These are phyloP conservation scores for Amanita exitialis DNA, from an alignment of 768 basidiomycete species.

Conservation along the genomic window DNA sequence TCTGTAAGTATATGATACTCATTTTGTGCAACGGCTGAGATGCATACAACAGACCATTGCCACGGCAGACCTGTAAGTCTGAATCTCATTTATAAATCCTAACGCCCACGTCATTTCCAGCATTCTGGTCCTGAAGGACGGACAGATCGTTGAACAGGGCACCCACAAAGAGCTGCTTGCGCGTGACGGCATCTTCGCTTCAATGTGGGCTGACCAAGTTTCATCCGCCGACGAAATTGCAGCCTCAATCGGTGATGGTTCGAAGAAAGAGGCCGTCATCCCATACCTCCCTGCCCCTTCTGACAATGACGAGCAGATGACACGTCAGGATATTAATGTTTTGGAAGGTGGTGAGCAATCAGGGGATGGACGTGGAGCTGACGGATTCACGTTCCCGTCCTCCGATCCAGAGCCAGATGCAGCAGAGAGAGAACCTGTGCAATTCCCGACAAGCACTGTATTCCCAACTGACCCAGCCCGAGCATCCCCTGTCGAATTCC, in stretches of 20 bases:
- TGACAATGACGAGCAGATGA: neutral
- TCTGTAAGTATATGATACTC: constrained; percentile 38
- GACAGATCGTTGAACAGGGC: constrained; percentile 78
- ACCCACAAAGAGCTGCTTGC: constrained; percentile 70
- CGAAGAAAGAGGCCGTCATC: constrained; percentile 31
- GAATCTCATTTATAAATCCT: neutral
- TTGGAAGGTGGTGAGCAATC: neutral
- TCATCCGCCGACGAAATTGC: constrained; percentile 49
- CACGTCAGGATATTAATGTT: constrained; percentile 3
- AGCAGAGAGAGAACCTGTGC: neutral
- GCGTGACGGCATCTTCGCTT: constrained; percentile 61
- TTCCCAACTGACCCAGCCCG: constrained; percentile 9
- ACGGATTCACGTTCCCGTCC: constrained; percentile 22
- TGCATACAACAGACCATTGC: constrained; percentile 35
- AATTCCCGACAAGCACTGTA: constrained; percentile 9
- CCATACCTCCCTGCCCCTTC: constrained; percentile 12
- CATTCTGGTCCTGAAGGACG: constrained; percentile 87
- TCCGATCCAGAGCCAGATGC: constrained; percentile 15
- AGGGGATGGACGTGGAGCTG: constrained; percentile 1
- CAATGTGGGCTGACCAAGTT: constrained; percentile 85
- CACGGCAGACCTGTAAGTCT: constrained; percentile 46
- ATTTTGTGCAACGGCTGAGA: constrained; percentile 10
- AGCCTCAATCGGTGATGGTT: constrained; percentile 22
- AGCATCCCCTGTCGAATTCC: constrained; percentile 2
- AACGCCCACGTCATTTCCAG: constrained; percentile 24